phyloP scores from a whole-genome alignment of 2,329 filamentous ascomycete genomes.

The Ascochyta viciae-villosae region DNA sequence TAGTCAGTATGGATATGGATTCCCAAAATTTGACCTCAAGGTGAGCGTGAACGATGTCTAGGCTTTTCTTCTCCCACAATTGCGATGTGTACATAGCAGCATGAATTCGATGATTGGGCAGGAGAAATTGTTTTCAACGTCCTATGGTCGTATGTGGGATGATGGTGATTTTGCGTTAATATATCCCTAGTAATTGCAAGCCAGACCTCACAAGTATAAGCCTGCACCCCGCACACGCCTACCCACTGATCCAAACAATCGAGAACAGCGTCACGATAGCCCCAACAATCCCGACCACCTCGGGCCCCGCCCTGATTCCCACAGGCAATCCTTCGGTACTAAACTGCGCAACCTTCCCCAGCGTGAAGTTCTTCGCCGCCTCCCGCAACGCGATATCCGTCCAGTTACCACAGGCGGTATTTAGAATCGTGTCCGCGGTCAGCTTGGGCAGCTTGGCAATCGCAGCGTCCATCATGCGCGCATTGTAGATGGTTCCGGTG shows the following conservation, averaged over 20 bases:
- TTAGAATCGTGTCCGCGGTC: conserved; percentile 52
- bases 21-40: too few relatives aligned
- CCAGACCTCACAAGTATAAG: not conserved
- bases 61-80: too few relatives aligned
- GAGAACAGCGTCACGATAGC: conserved; percentile 27
- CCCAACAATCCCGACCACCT: conserved; percentile 25
- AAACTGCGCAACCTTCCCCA: conserved; percentile 50
- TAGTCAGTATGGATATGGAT: too few relatives aligned
- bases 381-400: conserved; percentile 54
- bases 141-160: too few relatives aligned
- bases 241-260: conserved; percentile 30
- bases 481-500: conserved; percentile 50
- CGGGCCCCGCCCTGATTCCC: conserved; percentile 38
- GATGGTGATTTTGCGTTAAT: too few relatives aligned
- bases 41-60: too few relatives aligned
- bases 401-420: conserved; percentile 56
- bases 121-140: too few relatives aligned
- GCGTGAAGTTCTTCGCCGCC: conserved; percentile 55
- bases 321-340: conserved; percentile 39
- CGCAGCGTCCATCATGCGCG: conserved; percentile 53
- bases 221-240: not conserved
- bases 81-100: too few relatives aligned
- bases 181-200: not conserved
- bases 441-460: conserved; percentile 49
- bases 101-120: too few relatives aligned